phyloP scores from a whole-genome alignment of 2,329 filamentous ascomycete genomes.

The Corynespora cassiicola region DNA sequence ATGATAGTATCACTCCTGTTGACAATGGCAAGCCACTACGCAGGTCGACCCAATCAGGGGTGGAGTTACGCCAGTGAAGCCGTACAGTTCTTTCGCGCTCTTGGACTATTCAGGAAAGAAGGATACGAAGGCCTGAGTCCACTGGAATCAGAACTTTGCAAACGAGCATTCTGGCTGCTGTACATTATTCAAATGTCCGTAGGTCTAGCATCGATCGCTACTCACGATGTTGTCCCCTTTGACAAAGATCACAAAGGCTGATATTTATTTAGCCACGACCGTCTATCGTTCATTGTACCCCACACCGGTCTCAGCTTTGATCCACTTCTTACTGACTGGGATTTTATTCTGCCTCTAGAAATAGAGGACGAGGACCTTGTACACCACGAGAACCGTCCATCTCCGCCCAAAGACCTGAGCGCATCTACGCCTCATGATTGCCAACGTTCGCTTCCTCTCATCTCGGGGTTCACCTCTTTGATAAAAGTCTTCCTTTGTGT shows the following conservation, averaged over 20 bases:
- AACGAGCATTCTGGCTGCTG: constrained; percentile 21
- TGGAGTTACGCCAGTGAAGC: constrained; percentile 22
- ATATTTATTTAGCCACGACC: constrained; percentile 13
- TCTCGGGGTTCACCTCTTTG: constrained; percentile 17
- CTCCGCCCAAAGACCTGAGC: too few relatives aligned
- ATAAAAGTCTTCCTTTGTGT: constrained; percentile 21
- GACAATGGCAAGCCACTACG: constrained; percentile 20
- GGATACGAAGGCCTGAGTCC: constrained; percentile 11
- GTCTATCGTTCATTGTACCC: constrained; percentile 21
- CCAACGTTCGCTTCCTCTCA: constrained; percentile 10
- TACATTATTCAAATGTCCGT: constrained; percentile 22
- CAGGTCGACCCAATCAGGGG: constrained; percentile 16
- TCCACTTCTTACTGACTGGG: constrained; percentile 19
- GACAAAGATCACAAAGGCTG: not conserved
- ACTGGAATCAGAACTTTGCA: constrained; percentile 18
- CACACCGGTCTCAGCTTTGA: constrained; percentile 23
- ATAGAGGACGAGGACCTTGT: constrained; percentile 14
- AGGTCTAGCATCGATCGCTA: not conserved
- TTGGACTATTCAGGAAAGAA: constrained; percentile 18
- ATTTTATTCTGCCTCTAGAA: constrained; percentile 14
- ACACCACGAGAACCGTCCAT: not conserved
- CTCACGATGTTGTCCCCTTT: constrained; percentile 3
- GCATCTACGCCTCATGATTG: not conserved
- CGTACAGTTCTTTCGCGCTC: constrained; percentile 18
- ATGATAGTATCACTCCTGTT: constrained; percentile 17